phyloP scores from a whole-genome alignment of 2,329 filamentous ascomycete species.

The Ilyonectria destructans region DNA sequence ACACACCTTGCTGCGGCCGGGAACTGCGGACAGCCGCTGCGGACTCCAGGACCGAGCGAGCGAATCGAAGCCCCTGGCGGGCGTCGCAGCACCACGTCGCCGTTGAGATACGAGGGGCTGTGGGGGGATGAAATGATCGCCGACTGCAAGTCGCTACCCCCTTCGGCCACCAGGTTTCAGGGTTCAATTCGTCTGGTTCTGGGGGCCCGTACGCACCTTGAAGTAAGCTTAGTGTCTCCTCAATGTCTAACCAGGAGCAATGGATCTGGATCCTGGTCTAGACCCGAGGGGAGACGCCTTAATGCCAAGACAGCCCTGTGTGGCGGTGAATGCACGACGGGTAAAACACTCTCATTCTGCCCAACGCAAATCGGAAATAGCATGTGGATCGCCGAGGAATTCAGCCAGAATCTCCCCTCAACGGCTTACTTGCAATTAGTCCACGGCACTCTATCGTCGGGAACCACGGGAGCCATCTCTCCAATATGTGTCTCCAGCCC shows the following conservation, averaged over 20 bases:
- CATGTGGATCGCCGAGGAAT: too few relatives aligned
- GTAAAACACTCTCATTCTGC: neutral
- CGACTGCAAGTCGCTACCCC: neutral
- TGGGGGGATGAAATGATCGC: neutral
- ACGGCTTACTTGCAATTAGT: too few relatives aligned
- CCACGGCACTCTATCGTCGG: too few relatives aligned
- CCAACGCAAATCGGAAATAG: too few relatives aligned
- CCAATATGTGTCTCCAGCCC: too few relatives aligned
- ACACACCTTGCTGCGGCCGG: neutral
- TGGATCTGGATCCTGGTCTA: neutral
- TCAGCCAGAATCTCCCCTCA: too few relatives aligned
- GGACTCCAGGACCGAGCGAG: neutral
- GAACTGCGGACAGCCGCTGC: neutral
- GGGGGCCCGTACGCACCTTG: neutral
- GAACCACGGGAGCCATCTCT: too few relatives aligned
- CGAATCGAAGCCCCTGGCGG: neutral
- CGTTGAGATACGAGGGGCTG: neutral
- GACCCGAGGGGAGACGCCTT: neutral
- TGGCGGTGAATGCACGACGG: constrained; percentile 4
- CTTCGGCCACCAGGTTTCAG: neutral
- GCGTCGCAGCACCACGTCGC: too few relatives aligned
- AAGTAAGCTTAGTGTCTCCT: neutral
- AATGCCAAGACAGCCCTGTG: constrained; percentile 8
- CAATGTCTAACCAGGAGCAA: neutral
- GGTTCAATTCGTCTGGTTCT: neutral